These are phyloP conservation scores for Yarrowia sp. DNA, from an alignment of 805 yeast species.

Conservation along the genomic window DNA sequence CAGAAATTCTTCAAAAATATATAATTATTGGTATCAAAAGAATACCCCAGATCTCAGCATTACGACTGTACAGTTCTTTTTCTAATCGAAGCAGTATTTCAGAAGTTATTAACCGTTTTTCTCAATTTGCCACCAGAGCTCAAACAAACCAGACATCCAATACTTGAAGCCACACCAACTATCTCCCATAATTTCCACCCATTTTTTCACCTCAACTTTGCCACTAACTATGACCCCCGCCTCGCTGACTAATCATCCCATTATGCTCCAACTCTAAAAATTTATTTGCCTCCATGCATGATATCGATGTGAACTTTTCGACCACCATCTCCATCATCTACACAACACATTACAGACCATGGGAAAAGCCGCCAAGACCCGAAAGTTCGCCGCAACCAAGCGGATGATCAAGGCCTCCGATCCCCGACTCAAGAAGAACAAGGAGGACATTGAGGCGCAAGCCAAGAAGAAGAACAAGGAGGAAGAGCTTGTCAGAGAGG, in stretches of 20 bases:
- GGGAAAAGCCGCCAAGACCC: constrained; percentile 97
- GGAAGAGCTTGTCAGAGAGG: constrained; percentile 73
- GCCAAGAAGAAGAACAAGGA: constrained; percentile 60
- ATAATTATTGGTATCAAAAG: neutral
- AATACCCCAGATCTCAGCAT: neutral
- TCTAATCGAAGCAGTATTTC: neutral
- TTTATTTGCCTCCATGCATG: constrained; percentile 15
- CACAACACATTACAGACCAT: constrained; percentile 51
- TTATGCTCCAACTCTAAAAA: constrained; percentile 2
- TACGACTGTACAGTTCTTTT: neutral
- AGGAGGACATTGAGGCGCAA: constrained; percentile 55
- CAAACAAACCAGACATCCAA: too few relatives aligned
- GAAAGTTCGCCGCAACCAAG: constrained; percentile 94
- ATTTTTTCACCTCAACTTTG: neutral
- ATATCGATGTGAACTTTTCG: neutral
- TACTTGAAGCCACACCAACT: too few relatives aligned
- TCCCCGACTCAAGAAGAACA: constrained; percentile 55
- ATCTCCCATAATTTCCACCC: neutral
- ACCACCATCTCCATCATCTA: too few relatives aligned
- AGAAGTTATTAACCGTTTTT: too few relatives aligned
- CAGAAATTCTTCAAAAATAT: neutral
- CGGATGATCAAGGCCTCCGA: constrained; percentile 79
- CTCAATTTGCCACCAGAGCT: too few relatives aligned
- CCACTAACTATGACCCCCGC: too few relatives aligned
- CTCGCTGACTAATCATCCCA: neutral